These are phyloP conservation scores for Escovopsis sp. DNA, from an alignment of 2,329 filamentous ascomycete species.

Conservation along the genomic window DNA sequence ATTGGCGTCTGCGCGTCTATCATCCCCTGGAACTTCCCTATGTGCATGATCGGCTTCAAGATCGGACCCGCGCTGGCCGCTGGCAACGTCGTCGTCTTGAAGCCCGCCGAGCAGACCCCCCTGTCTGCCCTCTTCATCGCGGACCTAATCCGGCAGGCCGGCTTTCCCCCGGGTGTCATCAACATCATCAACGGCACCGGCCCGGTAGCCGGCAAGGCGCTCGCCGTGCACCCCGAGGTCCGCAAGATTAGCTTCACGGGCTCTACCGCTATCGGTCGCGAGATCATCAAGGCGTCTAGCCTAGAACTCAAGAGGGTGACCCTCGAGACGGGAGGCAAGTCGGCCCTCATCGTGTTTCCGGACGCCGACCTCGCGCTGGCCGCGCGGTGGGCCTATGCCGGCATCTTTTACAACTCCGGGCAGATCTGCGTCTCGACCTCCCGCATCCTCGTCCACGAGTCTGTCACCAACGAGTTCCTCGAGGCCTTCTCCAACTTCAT, in stretches of 20 bases:
- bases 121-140: constrained; percentile 50
- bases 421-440: constrained; percentile 53
- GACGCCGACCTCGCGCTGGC: constrained; percentile 53
- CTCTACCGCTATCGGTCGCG: constrained; percentile 53
- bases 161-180: constrained; percentile 63
- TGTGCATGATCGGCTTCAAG: constrained; percentile 43
- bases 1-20: constrained; percentile 64
- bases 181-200: constrained; percentile 64
- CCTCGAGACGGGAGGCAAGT: constrained; percentile 53
- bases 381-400: constrained; percentile 39
- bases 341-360: constrained; percentile 46
- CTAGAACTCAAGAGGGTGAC: constrained; percentile 51
- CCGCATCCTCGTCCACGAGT: constrained; percentile 47
- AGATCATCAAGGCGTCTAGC: constrained; percentile 64
- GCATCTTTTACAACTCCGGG: constrained; percentile 45
- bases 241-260: constrained; percentile 73
- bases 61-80: constrained; percentile 54
- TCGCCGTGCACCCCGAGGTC: constrained; percentile 51
- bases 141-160: constrained; percentile 52
- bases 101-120: constrained; percentile 53
- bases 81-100: constrained; percentile 48
- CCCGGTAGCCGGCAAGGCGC: constrained; percentile 48
- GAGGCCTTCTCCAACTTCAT: constrained; percentile 43
- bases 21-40: constrained; percentile 60
- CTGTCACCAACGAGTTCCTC: constrained; percentile 47